phyloP scores from a whole-genome alignment of 495 filamentous ascomycete species.

The Penicillium manginii region DNA sequence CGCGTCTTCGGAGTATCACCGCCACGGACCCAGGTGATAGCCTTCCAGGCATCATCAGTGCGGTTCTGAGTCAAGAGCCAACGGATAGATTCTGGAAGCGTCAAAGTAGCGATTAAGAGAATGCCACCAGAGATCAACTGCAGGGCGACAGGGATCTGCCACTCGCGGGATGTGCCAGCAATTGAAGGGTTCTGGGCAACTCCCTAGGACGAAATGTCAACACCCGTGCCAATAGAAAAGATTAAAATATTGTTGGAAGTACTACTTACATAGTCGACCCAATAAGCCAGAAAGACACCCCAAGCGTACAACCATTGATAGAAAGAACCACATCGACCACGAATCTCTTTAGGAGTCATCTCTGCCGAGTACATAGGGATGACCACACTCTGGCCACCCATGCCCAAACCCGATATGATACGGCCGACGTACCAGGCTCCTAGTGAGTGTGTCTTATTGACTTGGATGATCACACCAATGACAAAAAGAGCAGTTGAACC shows the following conservation, averaged over 20 bases:
- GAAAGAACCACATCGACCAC: constrained; percentile 55
- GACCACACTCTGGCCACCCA: constrained; percentile 59
- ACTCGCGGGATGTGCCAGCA: constrained; percentile 56
- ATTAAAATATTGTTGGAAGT: constrained; percentile 1
- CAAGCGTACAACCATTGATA: constrained; percentile 58
- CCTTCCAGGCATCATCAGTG: constrained; percentile 46
- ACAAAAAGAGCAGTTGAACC: constrained; percentile 49
- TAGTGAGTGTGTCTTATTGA: constrained; percentile 46
- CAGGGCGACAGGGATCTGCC: constrained; percentile 58
- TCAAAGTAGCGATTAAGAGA: constrained; percentile 51
- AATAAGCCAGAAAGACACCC: constrained; percentile 56
- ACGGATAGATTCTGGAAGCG: constrained; percentile 52
- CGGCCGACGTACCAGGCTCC: constrained; percentile 51
- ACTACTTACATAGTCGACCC: constrained; percentile 50
- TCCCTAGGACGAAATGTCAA: constrained; percentile 15
- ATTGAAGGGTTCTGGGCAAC: constrained; percentile 52
- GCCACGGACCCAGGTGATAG: constrained; percentile 54
- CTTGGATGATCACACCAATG: constrained; percentile 49
- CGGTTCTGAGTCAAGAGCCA: constrained; percentile 53
- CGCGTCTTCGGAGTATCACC: constrained; percentile 36
- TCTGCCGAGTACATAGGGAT: constrained; percentile 62
- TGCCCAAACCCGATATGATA: constrained; percentile 57
- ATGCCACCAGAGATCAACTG: constrained; percentile 53
- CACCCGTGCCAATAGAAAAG: background rate
- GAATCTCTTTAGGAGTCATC: constrained; percentile 58